Conservation (phyloP, 768 basidiomycete genomes). For the Tubosaeta sp. region DNA sequence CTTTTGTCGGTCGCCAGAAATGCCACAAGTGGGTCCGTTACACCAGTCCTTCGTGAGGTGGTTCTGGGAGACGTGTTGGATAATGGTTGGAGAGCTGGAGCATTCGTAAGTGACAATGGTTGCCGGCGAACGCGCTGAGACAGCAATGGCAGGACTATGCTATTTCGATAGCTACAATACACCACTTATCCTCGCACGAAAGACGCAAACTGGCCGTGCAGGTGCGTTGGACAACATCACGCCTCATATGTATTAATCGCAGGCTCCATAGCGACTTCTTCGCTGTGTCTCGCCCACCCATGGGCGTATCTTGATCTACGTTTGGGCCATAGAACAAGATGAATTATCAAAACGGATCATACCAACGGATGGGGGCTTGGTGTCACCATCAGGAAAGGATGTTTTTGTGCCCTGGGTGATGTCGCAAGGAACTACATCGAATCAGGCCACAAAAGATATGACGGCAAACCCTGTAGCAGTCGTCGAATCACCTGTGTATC, state of each 20-base stretch:
- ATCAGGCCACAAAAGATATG: constrained; percentile 7
- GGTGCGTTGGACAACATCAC: constrained; percentile 37
- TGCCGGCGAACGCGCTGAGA: constrained; percentile 1
- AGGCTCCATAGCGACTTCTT: constrained; percentile 49
- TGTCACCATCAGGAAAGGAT: constrained; percentile 52
- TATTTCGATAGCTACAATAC: constrained; percentile 96
- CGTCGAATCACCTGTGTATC: constrained; percentile 44
- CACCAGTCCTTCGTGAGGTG: constrained; percentile 54
- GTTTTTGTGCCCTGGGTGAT: constrained; percentile 91
- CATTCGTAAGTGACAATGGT: constrained; percentile 58
- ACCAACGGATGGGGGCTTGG: constrained; percentile 19
- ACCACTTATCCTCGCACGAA: constrained; percentile 81
- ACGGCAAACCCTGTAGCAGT: constrained; percentile 1
- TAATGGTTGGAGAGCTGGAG: constrained; percentile 66
- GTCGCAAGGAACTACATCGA: constrained; percentile 29
- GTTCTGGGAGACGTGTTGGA: constrained; percentile 77
- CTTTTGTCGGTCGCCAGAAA: constrained; percentile 69
- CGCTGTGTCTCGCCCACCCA: constrained; percentile 60
- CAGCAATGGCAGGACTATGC: constrained; percentile 74
- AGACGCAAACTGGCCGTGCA: constrained; percentile 72
- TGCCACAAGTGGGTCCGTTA: constrained; percentile 43
- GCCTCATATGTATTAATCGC: neutral
- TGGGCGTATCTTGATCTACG: constrained; percentile 86
- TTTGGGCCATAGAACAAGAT: constrained; percentile 97
- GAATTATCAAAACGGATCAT: constrained; percentile 74